A percentile compares a stretch with the other conserved stretches of the same genome.
Evolutionary conservation across 1,139 yeast genomes (phyloP).

Genomic region (Yamadazyma triangularis): DNA sequence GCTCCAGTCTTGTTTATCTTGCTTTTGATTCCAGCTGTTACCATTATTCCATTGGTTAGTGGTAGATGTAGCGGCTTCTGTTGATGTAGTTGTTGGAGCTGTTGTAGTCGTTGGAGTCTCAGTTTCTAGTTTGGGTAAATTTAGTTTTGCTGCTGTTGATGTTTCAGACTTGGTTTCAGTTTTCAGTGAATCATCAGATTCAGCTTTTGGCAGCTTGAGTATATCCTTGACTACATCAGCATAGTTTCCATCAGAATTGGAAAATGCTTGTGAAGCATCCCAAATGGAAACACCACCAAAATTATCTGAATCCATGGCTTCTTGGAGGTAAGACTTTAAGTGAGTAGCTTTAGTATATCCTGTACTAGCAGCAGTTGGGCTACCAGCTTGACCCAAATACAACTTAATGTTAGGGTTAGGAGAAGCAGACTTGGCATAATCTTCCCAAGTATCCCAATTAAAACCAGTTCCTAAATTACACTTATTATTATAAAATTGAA

Average conservation of each 20-base stretch:
- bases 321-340: slow-evolving; percentile 20
- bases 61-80: slow-evolving; percentile 4
- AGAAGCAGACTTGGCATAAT: slow-evolving; percentile 55
- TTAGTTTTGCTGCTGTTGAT: too few relatives aligned
- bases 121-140: too few relatives aligned
- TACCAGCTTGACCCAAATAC: slow-evolving; percentile 73
- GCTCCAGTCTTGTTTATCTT: too few relatives aligned
- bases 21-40: too few relatives aligned
- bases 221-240: slow-evolving; percentile 26
- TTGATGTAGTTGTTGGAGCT: slow-evolving; percentile 2
- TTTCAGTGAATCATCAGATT: too few relatives aligned
- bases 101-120: slow-evolving; percentile 5
- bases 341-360: slow-evolving; percentile 21
- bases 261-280: slow-evolving; percentile 84
- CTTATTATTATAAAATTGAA: slow-evolving; percentile 91
- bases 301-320: slow-evolving; percentile 35
- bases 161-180: too few relatives aligned
- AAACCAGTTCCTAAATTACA: slow-evolving; percentile 59
- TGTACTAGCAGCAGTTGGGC: slow-evolving; percentile 58
- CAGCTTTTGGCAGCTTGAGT: too few relatives aligned
- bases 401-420: slow-evolving; percentile 67
- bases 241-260: slow-evolving; percentile 38
- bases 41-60: too few relatives aligned
- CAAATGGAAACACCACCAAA: slow-evolving; percentile 89
- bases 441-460: slow-evolving; percentile 85